These are phyloP conservation scores for Neocucurbitaria cava DNA, from an alignment of 2,329 filamentous ascomycete genomes.

Conservation along the genomic window DNA sequence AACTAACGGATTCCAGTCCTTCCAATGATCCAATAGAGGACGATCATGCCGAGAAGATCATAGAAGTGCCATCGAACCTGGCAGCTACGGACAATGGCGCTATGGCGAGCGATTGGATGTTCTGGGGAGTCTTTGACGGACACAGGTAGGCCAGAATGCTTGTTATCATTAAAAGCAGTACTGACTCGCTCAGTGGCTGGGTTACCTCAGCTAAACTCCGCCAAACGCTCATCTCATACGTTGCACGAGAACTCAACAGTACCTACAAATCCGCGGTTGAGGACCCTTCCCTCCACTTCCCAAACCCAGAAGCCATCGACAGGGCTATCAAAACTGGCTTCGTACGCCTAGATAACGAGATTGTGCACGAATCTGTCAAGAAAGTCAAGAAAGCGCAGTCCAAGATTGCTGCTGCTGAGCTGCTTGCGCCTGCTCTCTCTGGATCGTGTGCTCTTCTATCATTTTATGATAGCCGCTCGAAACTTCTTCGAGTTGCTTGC, in stretches of 20 bases:
- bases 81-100: conserved; percentile 63
- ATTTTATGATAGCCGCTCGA: conserved; percentile 90
- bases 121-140: conserved; percentile 98
- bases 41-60: conserved; percentile 97
- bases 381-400: conserved; percentile 89
- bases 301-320: conserved; percentile 82
- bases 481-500: conserved; percentile 90
- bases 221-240: conserved; percentile 89
- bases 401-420: conserved; percentile 87
- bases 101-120: conserved; percentile 91
- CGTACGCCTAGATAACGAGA: conserved; percentile 86
- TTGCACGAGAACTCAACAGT: conserved; percentile 88
- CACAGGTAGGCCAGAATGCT: conserved; percentile 71
- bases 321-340: conserved; percentile 93
- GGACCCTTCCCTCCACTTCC: conserved; percentile 65
- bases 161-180: neutral
- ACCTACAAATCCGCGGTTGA: conserved; percentile 81
- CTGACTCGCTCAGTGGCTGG: conserved; percentile 73
- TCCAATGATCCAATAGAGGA: conserved; percentile 99
- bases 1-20: no score
- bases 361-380: conserved; percentile 89
- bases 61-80: conserved; percentile 76
- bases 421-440: conserved; percentile 89
- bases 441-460: conserved; percentile 97
- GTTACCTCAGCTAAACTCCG: conserved; percentile 96